A percentile compares a stretch with the other conserved stretches of the same genome.
phyloP scores from a whole-genome alignment of 2,329 filamentous ascomycete genomes.

The Pyrenochaeta sp. region DNA sequence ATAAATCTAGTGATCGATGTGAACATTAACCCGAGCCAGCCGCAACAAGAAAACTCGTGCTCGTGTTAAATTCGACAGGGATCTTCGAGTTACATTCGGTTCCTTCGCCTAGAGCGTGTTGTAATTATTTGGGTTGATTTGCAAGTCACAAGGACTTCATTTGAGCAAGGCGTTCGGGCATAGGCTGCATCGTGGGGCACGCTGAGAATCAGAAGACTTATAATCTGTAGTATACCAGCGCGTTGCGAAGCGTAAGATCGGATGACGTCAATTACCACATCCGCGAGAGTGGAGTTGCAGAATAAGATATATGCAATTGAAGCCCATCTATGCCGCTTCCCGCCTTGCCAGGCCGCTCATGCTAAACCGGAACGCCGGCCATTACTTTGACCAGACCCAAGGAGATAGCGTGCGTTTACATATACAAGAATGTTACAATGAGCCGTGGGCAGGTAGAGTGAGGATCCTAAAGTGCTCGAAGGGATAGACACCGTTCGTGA shows the following conservation, averaged over 20 bases:
- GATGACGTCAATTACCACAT: constrained; percentile 30
- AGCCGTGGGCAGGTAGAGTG: constrained; percentile 30
- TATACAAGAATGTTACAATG: constrained; percentile 48
- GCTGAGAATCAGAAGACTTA: constrained; percentile 11
- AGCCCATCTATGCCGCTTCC: constrained; percentile 30
- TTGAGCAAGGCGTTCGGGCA: constrained; percentile 51
- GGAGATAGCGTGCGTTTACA: constrained; percentile 37
- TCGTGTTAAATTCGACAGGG: constrained; percentile 38
- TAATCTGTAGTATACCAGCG: constrained; percentile 48
- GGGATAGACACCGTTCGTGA: constrained; percentile 10
- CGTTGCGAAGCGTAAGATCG: constrained; percentile 19
- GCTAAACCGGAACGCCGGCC: constrained; percentile 38
- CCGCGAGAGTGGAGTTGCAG: constrained; percentile 5
- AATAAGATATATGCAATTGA: constrained; percentile 25
- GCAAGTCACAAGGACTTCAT: constrained; percentile 35
- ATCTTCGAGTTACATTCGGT: constrained; percentile 14
- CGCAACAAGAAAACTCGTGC: constrained; percentile 65
- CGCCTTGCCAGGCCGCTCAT: constrained; percentile 23
- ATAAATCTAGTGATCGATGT: constrained; percentile 82
- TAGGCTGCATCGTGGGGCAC: constrained; percentile 22
- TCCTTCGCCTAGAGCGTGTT: constrained; percentile 40
- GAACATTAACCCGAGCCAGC: constrained; percentile 77
- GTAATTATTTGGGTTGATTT: constrained; percentile 46
- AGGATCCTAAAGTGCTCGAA: constrained; percentile 17
- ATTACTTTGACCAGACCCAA: constrained; percentile 23